Evolutionary conservation across 2,329 filamentous ascomycete genomes (phyloP), one percentile per base, ranked within the genome.

Genomic region (Chlorencoelia australis): DNA sequence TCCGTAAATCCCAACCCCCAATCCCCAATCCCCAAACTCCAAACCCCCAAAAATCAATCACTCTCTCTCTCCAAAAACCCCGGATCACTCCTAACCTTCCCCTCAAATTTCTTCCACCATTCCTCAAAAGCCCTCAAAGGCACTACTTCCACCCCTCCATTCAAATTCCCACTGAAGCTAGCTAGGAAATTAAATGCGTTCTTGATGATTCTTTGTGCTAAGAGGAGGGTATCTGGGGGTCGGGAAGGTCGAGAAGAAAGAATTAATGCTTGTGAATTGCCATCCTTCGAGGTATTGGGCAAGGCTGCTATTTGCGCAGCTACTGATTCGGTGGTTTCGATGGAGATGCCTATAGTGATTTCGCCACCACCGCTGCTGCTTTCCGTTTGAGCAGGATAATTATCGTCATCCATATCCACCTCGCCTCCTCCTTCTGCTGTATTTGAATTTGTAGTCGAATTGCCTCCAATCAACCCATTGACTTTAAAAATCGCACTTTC

Each of bases 61-160:
- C 37, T 45, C 35, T 46, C 45, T 11, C 79, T 75, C 61, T 96
- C 88, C 48, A 98, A 65, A 57, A 98, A 98, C 5, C 75, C 74
- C 0, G 91, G 89, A 63, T 98, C 91, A 46, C 75, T 71, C 51
- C 88, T 80, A 25, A 98, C 73, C 55, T 79, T 80, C 43, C 75
- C 74, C 65, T 98, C 89, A 63, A 98, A 98, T 62, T 95, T 96
- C 42, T 69, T 73, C 91, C 93, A 98, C 91, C 93, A 98, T 40
- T 94, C 86, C 62, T 93, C 82, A 58, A 98, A 98, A 4, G 83
- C 85, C 62, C 84, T 91, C 46, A 98, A 62, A n/a, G 91, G 88
- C 16, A 98, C 84, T 9, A 93, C 82, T 58, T 96, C 89, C 30
- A 82, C 73, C 0, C 82, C 82, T 2, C 66, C 70, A 16, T 71